Evolutionary conservation across 2,329 filamentous ascomycete genomes (phyloP).

Genomic region (Penicillium hesseltinei): DNA sequence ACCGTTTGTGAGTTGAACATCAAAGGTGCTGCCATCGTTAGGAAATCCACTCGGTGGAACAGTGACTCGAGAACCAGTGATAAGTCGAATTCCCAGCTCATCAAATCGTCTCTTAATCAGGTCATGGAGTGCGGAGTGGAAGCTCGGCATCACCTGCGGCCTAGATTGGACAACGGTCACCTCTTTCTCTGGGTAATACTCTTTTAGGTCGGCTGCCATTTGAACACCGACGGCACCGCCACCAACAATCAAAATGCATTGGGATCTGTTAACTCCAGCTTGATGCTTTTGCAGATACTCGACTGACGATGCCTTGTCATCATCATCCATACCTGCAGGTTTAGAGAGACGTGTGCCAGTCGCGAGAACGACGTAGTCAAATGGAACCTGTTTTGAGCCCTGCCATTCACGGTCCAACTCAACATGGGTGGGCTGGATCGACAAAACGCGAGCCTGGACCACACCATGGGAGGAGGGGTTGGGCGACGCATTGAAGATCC

Average conservation of each 20-base stretch:
- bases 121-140: slow-evolving; percentile 32
- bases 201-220: slow-evolving; percentile 51
- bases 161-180: slow-evolving; percentile 52
- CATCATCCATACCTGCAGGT: slow-evolving; percentile 33
- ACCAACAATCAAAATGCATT: slow-evolving; percentile 42
- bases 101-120: slow-evolving; percentile 34
- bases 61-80: slow-evolving; percentile 31
- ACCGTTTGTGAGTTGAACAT: slow-evolving; percentile 34
- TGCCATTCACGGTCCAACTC: slow-evolving; percentile 38
- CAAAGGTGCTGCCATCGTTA: slow-evolving; percentile 23
- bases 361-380: slow-evolving; percentile 35
- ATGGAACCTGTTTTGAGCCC: slow-evolving; percentile 31
- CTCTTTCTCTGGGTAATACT: slow-evolving; percentile 48
- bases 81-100: slow-evolving; percentile 32
- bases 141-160: slow-evolving; percentile 35
- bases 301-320: slow-evolving; percentile 36
- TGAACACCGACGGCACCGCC: slow-evolving; percentile 54
- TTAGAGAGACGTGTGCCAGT: slow-evolving; percentile 36
- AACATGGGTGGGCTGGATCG: slow-evolving; percentile 28
- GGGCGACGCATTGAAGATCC: slow-evolving; percentile 28
- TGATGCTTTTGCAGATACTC: slow-evolving; percentile 36
- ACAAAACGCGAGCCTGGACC: slow-evolving; percentile 34
- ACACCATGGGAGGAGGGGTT: slow-evolving; percentile 27
- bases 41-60: slow-evolving; percentile 31
- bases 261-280: slow-evolving; percentile 27